Evolutionary conservation across 2,329 filamentous ascomycete species (phyloP).

Genomic region (Colletotrichum gigasporum): DNA sequence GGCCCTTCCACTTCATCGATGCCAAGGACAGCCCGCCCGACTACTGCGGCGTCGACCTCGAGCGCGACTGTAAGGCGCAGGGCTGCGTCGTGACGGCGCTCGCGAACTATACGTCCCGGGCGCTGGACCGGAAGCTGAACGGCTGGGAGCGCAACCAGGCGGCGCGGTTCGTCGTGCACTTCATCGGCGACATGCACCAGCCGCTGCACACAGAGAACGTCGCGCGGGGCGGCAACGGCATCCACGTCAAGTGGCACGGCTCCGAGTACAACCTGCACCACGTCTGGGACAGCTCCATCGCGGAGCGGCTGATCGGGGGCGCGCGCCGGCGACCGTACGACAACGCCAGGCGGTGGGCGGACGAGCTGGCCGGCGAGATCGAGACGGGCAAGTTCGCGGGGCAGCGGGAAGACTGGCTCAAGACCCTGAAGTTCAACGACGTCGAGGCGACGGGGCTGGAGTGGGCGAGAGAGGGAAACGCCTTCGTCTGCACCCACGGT

Average conservation of each 20-base stretch:
- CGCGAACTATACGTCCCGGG: slow-evolving; percentile 67
- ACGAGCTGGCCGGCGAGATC: slow-evolving; percentile 64
- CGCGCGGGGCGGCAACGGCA: slow-evolving; percentile 73
- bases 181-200: slow-evolving; percentile 76
- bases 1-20: slow-evolving; percentile 75
- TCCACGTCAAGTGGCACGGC: slow-evolving; percentile 70
- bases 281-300: slow-evolving; percentile 78
- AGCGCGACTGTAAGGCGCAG: slow-evolving; percentile 68
- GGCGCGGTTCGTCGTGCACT: slow-evolving; percentile 74
- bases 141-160: slow-evolving; percentile 63
- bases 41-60: slow-evolving; percentile 65
- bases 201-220: slow-evolving; percentile 74
- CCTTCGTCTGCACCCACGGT: slow-evolving; percentile 70
- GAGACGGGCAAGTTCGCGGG: slow-evolving; percentile 62
- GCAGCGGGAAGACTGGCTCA: slow-evolving; percentile 63
- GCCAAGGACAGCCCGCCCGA: slow-evolving; percentile 70
- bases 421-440: slow-evolving; percentile 64
- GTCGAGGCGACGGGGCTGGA: slow-evolving; percentile 63
- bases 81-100: slow-evolving; percentile 72
- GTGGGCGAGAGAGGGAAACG: slow-evolving; percentile 73
- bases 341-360: slow-evolving; percentile 65
- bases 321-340: slow-evolving; percentile 57
- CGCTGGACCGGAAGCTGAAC: slow-evolving; percentile 56
- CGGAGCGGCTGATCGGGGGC: slow-evolving; percentile 71
- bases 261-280: slow-evolving; percentile 72